Evolutionary conservation across 1,284 basidiomycete species (phyloP).

Genomic region (Ceratobasidium papillatum): DNA sequence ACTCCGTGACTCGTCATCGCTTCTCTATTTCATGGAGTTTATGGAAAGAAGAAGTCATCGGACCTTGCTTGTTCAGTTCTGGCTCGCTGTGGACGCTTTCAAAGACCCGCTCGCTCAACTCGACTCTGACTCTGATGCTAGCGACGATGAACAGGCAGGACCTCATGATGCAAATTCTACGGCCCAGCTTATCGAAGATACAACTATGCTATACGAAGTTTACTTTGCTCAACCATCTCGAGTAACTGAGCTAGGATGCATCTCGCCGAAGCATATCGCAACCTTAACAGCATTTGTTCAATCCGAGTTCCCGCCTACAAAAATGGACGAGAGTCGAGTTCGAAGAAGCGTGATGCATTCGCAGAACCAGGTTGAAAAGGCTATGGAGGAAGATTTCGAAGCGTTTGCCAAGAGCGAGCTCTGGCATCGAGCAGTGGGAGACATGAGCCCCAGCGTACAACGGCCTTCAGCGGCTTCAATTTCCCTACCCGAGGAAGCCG

Average conservation of each 20-base stretch:
- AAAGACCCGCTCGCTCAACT: slow-evolving; percentile 92
- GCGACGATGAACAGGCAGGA: slow-evolving; percentile 64
- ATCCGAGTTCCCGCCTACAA: slow-evolving; percentile 52
- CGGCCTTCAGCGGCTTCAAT: slow-evolving; percentile 12
- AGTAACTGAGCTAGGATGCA: slow-evolving; percentile 67
- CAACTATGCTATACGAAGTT: slow-evolving; percentile 83
- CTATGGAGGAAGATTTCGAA: slow-evolving; percentile 92
- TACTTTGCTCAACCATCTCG: slow-evolving; percentile 77
- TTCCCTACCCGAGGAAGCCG: slow-evolving; percentile 19
- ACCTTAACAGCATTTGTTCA: slow-evolving; percentile 73
- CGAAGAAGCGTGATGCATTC: slow-evolving; percentile 81
- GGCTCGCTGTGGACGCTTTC: slow-evolving; percentile 96
- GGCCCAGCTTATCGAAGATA: slow-evolving; percentile 77
- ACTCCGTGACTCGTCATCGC: slow-evolving; percentile 84
- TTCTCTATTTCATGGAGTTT: slow-evolving; percentile 97
- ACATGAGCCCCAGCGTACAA: slow-evolving; percentile 59
- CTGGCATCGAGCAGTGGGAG: slow-evolving; percentile 87
- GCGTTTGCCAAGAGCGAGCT: slow-evolving; percentile 87
- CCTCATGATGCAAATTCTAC: slow-evolving; percentile 67
- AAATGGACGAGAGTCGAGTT: slow-evolving; percentile 65
- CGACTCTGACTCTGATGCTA: slow-evolving; percentile 63
- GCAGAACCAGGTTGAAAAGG: slow-evolving; percentile 84
- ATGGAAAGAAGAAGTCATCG: slow-evolving; percentile 86
- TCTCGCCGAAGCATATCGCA: slow-evolving; percentile 74
- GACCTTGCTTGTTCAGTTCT: slow-evolving; percentile 91